Evolutionary conservation across 306 rosid species (phyloP).

Genomic region (Gastrolobium bilobum): DNA sequence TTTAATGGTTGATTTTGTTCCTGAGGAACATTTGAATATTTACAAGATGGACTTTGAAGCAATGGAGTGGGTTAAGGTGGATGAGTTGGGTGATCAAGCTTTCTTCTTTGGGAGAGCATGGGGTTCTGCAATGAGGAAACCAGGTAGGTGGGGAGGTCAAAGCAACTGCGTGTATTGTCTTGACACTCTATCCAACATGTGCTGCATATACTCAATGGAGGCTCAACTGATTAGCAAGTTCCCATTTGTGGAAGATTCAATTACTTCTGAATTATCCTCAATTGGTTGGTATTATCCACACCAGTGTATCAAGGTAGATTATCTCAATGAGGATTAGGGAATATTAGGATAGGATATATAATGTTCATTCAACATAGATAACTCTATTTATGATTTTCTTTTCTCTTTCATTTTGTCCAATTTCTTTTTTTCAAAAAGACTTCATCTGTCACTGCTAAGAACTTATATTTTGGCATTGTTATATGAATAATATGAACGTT

Average conservation of each 20-base stretch:
- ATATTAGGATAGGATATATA: background rate
- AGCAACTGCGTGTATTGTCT: conserved; percentile 20
- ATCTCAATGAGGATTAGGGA: background rate
- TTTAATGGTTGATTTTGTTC: conserved; percentile 17
- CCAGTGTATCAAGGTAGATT: background rate
- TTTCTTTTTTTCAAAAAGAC: no score
- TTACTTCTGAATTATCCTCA: background rate
- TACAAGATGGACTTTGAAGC: background rate
- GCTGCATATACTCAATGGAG: conserved; percentile 19
- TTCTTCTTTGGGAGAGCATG: background rate
- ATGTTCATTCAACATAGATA: no score
- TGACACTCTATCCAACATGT: background rate
- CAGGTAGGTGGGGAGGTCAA: conserved; percentile 6
- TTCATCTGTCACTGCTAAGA: no score
- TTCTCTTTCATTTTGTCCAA: no score
- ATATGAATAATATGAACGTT: no score
- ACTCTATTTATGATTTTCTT: no score
- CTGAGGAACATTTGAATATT: background rate
- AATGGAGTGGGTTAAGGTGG: conserved; percentile 3
- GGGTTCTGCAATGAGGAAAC: background rate
- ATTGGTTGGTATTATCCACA: conserved; percentile 28
- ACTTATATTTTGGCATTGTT: no score
- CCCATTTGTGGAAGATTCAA: background rate
- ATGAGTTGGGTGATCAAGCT: background rate
- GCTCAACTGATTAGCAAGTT: background rate